Base-by-base conservation (phyloP, 2,329 filamentous ascomycete genomes). In the Colletotrichum melonis region DNA sequence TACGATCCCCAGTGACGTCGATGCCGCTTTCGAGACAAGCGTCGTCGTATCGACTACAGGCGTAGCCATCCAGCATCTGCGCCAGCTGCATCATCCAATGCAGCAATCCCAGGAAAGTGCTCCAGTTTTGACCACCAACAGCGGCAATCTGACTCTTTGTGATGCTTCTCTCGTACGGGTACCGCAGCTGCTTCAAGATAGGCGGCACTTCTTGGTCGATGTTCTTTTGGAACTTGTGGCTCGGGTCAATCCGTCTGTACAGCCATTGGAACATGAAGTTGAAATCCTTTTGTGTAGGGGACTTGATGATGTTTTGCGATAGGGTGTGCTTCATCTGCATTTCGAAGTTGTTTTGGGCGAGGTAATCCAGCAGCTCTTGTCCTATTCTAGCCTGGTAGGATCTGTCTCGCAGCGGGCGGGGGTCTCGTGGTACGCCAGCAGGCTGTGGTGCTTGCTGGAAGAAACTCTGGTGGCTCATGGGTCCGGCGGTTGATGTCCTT, bases 11-110 rank as follows among this genome's bases (percentile, higher is more conserved):
- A 12, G 89, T 92, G 32, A 98, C 92, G 81, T 99, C 97, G 58
- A 97, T 90, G 1, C 96, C 97, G 35, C 91, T 92, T 78, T 98
- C 96, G 55, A 93, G 88, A 80, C 95, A 98, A 1, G 95, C 95
- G 65, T 98, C 93, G 76, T 98, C 95, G 81, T 98, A 99, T 59
- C 91, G 91, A 72, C 95, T 93, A 67, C 86, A 83, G 1, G 90
- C 87, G 80, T 95, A 98, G 26, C 93, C 90, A 75, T 98, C 95
- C 79, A 98, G 90, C 92, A 98, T 97, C 77, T 96, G 92, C 5
- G 95, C 94, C 64, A 99, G 87, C 82, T 98, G 95, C 96, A 99
- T 98, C 92, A 99, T 96, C 97, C 97, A 99, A 84, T 99, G 95
- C 63, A 99, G 87, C 81, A 99, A 86, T 0, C 95, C 97, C 14